These are phyloP conservation scores for Coemansia sp. DNA, from an alignment of 192 early-diverging fungal species.

Conservation along the genomic window DNA sequence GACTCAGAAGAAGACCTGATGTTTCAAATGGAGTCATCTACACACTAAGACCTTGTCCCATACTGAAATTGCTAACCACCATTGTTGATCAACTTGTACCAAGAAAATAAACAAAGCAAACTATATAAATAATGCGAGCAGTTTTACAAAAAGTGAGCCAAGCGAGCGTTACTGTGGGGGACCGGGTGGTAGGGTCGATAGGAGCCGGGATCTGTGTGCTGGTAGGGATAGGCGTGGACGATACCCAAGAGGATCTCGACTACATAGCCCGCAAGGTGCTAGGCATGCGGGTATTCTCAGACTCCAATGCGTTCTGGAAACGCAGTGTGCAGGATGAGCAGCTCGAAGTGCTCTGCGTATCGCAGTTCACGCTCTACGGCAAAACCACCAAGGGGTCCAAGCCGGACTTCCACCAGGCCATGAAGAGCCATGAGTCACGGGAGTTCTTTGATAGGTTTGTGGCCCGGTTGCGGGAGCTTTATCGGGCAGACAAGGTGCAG, in stretches of 20 bases:
- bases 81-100: not conserved
- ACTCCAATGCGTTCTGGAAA: conserved; percentile 73
- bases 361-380: conserved; percentile 92
- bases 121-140: conserved; percentile 54
- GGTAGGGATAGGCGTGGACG: conserved; percentile 66
- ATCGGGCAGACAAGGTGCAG: conserved; percentile 68
- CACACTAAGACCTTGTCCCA: not conserved
- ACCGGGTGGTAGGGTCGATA: conserved; percentile 73
- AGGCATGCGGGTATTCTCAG: conserved; percentile 74
- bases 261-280: conserved; percentile 85
- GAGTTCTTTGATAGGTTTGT: conserved; percentile 78
- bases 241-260: conserved; percentile 73
- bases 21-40: conserved; percentile 50
- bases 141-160: conserved; percentile 62
- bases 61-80: not conserved
- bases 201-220: conserved; percentile 74
- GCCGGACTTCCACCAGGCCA: conserved; percentile 90
- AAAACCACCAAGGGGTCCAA: conserved; percentile 78
- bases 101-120: conserved; percentile 1
- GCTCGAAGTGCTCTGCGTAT: conserved; percentile 79
- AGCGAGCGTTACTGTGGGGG: conserved; percentile 73
- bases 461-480: conserved; percentile 59
- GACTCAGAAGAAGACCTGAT: conserved; percentile 49
- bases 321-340: conserved; percentile 71
- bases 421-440: conserved; percentile 67